Conservation (phyloP, 768 basidiomycete species). For the Crepidotus variabilis region DNA sequence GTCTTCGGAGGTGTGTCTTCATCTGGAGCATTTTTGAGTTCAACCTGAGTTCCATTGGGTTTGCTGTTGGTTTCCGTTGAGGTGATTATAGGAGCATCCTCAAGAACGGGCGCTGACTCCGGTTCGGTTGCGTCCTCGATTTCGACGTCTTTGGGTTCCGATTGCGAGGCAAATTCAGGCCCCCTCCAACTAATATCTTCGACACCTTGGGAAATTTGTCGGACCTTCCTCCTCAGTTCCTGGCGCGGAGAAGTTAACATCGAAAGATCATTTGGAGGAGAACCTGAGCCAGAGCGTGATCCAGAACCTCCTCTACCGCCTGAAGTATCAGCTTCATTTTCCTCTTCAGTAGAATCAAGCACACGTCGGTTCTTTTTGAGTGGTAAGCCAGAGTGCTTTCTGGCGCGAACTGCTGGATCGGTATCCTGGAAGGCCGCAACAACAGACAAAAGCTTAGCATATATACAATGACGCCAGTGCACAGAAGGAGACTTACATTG, state of each 20-base stretch:
- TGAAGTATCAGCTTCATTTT: conserved; percentile 31
- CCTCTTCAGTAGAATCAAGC: conserved; percentile 60
- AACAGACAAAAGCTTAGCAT: conserved; percentile 7
- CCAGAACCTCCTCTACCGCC: conserved; percentile 16
- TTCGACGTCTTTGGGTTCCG: conserved; percentile 25
- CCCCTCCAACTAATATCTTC: conserved; percentile 70
- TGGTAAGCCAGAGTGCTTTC: conserved; percentile 55
- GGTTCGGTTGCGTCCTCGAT: conserved; percentile 8
- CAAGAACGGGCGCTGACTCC: conserved; percentile 9
- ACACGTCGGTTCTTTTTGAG: conserved; percentile 74
- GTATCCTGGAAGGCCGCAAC: conserved; percentile 31
- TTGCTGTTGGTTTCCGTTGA: neutral
- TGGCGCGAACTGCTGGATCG: conserved; percentile 34
- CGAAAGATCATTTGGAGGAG: conserved; percentile 29
- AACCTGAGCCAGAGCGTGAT: conserved; percentile 40
- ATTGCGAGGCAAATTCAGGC: conserved; percentile 32
- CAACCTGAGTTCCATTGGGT: neutral
- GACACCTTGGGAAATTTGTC: conserved; percentile 76
- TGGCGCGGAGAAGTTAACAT: conserved; percentile 61
- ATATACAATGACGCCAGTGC: conserved; percentile 5
- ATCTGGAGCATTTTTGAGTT: conserved; percentile 5
- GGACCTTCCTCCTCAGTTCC: conserved; percentile 67
- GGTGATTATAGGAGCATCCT: neutral
- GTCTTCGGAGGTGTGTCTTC: conserved; percentile 7
- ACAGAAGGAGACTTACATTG: conserved; percentile 27